Evolutionary conservation across 208 protist species (phyloP), one percentile per base, ranked within the genome.

Genomic region (Porcisia hertigi): DNA sequence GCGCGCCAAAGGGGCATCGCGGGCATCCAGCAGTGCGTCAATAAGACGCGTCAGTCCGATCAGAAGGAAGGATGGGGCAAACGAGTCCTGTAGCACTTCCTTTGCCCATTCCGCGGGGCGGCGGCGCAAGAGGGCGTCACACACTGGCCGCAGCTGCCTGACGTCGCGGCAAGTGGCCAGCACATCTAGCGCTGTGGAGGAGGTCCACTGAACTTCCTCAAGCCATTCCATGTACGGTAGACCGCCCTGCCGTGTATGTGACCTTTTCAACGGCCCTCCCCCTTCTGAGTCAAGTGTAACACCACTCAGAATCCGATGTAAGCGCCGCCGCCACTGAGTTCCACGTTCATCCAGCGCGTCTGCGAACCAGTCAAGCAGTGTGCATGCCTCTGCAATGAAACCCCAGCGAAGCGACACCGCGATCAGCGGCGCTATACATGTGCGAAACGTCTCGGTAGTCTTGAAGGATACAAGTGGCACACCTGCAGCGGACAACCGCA

Each of bases 1-100:
- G 62, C 86, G 85, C 16, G 87, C 90, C 30, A 92, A 72, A n/a
- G 87, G 83, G 14, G 75, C 64, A 62, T 94, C 90, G 25, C 90
- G 86, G 30, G 73, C 79, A 20, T 81, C 71, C 52, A 91, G 70
- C 14, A 86, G 78, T 14, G 36, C 36, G 3, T 71, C 36, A 52
- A 82, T 71, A 25, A 91, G 74, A 52, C 62, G 66, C 0, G 73
- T 36, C 20, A 92, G 63, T 52, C 79, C 84, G 1, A 49, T 62
- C 43, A 90, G 75, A 18, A 89, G 14, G 36, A 91, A 79, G 41
- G 58, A 63, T 8, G 82, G 64, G 8, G 81, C 79, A 59, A 88
- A 81, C n/a, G 83, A 78, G 57, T 94, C 84, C 9, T 45, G 14
- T 39, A 94, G 77, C 59, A 91, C 73, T 43, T 25, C 69, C 16